phyloP scores from a whole-genome alignment of 2,329 filamentous ascomycete species.

The Leptographium lundbergii region DNA sequence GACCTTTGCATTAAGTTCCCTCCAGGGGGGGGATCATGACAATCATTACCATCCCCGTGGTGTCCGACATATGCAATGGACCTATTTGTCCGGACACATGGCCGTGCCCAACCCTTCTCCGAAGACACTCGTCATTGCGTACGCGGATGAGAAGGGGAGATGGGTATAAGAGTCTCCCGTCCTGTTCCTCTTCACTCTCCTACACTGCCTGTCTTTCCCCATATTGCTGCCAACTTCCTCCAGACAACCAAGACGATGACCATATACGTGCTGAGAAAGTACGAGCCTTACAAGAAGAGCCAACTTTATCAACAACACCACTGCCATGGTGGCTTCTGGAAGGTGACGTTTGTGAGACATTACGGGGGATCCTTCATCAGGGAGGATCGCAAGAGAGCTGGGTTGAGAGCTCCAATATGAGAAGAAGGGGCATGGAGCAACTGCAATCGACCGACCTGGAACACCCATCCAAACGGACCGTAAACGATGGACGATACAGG shows the following conservation, averaged over 20 bases:
- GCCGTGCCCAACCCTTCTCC: neutral
- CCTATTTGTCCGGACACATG: neutral
- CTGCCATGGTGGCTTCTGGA: neutral
- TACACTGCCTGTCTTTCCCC: neutral
- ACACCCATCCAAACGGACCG: neutral
- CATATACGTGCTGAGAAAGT: no score
- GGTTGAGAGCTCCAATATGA: neutral
- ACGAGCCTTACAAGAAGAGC: no score
- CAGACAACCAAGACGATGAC: neutral
- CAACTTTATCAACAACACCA: neutral
- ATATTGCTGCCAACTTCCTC: neutral
- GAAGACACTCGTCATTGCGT: neutral
- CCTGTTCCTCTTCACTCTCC: neutral
- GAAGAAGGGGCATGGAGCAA: neutral
- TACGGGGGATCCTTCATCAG: neutral
- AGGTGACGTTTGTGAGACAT: neutral
- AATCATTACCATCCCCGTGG: neutral
- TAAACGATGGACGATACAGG: neutral
- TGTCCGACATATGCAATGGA: neutral
- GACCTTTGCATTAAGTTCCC: neutral
- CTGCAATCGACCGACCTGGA: no score
- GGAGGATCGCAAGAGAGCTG: slow-evolving; percentile 3
- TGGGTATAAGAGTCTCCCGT: neutral
- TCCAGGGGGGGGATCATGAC: neutral
- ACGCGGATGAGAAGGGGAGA: neutral